phyloP scores from a whole-genome alignment of 2,329 filamentous ascomycete species.

The Ceratocystis papillata region DNA sequence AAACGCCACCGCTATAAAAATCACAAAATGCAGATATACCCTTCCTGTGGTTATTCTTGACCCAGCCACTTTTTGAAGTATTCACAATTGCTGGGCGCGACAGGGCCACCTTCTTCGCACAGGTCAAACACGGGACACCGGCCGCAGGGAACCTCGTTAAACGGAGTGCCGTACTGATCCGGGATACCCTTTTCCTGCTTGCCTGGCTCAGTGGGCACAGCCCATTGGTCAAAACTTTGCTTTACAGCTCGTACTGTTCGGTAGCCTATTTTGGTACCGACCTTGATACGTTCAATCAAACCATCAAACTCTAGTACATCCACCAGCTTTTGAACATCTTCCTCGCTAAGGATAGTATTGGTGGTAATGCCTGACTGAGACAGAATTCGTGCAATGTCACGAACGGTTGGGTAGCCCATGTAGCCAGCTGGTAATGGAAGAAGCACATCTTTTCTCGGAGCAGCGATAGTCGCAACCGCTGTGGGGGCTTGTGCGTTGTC shows the following conservation, averaged over 20 bases:
- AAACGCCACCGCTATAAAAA: constrained; percentile 24
- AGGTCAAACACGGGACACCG: constrained; percentile 86
- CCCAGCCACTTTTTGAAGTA: constrained; percentile 83
- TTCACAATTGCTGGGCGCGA: constrained; percentile 79
- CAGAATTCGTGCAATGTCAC: constrained; percentile 65
- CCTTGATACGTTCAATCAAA: constrained; percentile 56
- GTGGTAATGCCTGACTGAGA: constrained; percentile 58
- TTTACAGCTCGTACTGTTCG: constrained; percentile 42
- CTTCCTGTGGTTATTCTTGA: constrained; percentile 31
- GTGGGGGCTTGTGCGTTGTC: not conserved
- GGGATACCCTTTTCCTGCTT: constrained; percentile 33
- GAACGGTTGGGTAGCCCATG: constrained; percentile 67
- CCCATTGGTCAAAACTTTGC: constrained; percentile 36
- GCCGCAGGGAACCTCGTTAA: constrained; percentile 83
- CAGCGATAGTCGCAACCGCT: constrained; percentile 10
- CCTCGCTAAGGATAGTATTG: constrained; percentile 57
- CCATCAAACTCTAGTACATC: constrained; percentile 85
- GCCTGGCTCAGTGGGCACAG: constrained; percentile 27
- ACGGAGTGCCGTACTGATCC: constrained; percentile 51
- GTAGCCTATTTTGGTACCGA: constrained; percentile 42
- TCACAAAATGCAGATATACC: constrained; percentile 3
- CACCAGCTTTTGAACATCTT: constrained; percentile 73
- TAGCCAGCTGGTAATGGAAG: constrained; percentile 55
- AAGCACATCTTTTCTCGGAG: constrained; percentile 33
- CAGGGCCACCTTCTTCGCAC: constrained; percentile 80